Percentiles rank a stretch among this genome's conserved stretches.
These are phyloP conservation scores for Lasiodiplodia theobromae DNA, from an alignment of 2,329 filamentous ascomycete species.

Conservation along the genomic window DNA sequence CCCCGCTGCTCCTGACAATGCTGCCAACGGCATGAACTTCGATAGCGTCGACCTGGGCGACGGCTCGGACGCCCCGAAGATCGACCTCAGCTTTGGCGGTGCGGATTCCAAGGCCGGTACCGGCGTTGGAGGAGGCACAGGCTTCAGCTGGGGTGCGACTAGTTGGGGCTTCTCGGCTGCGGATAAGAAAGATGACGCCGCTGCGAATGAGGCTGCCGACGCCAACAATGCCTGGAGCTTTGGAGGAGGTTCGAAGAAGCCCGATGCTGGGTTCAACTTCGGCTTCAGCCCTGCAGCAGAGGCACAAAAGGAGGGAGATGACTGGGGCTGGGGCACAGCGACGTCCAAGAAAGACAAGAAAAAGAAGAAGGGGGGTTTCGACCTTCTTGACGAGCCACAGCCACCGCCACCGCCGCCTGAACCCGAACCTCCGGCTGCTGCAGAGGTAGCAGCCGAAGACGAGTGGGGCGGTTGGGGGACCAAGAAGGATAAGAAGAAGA, in stretches of 20 bases:
- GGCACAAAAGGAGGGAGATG: constrained; percentile 40
- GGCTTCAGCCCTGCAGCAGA: constrained; percentile 27
- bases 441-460: constrained; percentile 32
- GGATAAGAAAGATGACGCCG: constrained; percentile 36
- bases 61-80: constrained; percentile 47
- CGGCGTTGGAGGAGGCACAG: constrained; percentile 39
- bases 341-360: constrained; percentile 41
- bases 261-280: constrained; percentile 31
- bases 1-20: constrained; percentile 41
- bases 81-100: constrained; percentile 55
- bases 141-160: constrained; percentile 47
- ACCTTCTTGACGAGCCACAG: constrained; percentile 18
- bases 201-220: constrained; percentile 31
- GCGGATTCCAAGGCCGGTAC: constrained; percentile 32
- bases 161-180: constrained; percentile 40
- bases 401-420: constrained; percentile 33
- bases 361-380: constrained; percentile 43
- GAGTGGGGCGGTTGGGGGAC: background rate
- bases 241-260: constrained; percentile 17
- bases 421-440: constrained; percentile 33
- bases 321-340: constrained; percentile 25
- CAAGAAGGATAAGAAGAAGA: constrained; percentile 31
- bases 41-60: constrained; percentile 55
- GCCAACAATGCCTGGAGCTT: constrained; percentile 20
- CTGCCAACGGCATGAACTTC: constrained; percentile 50